A percentile compares a stretch with the other conserved stretches of the same genome.
Conservation (phyloP, 768 basidiomycete genomes). For the Termitomyces sp. region DNA sequence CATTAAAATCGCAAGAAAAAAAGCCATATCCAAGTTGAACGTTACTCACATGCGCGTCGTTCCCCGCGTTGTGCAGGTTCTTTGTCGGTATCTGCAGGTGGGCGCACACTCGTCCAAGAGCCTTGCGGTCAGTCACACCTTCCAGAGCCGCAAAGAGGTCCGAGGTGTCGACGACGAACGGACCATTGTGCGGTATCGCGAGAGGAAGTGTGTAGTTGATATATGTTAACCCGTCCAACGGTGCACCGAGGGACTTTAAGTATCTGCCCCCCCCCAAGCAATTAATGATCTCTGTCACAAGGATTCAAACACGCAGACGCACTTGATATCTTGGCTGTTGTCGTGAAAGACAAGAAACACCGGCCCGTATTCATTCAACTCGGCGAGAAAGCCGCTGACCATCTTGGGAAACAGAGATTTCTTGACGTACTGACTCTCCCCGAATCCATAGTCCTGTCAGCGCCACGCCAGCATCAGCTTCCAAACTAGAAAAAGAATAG, state of each 20-base stretch:
- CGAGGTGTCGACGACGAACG: constrained; percentile 70
- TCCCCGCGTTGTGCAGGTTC: constrained; percentile 79
- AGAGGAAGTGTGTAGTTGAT: constrained; percentile 48
- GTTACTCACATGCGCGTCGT: constrained; percentile 73
- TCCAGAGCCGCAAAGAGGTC: constrained; percentile 74
- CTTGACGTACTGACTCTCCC: constrained; percentile 52
- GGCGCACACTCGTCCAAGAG: constrained; percentile 58
- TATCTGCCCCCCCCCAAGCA: constrained; percentile 31
- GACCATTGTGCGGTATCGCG: constrained; percentile 40
- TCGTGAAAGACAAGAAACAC: constrained; percentile 84
- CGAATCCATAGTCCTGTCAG: constrained; percentile 62
- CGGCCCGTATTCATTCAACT: constrained; percentile 44
- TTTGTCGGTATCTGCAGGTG: constrained; percentile 55
- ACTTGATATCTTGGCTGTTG: constrained; percentile 75
- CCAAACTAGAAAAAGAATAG: neutral
- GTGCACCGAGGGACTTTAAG: constrained; percentile 53
- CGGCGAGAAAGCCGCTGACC: constrained; percentile 43
- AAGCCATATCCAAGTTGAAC: no score
- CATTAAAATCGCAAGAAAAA: no score
- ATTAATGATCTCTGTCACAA: neutral
- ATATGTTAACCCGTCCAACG: constrained; percentile 47
- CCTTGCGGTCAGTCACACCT: constrained; percentile 53
- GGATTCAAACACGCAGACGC: constrained; percentile 2
- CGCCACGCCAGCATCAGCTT: neutral
- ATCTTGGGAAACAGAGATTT: constrained; percentile 47